Evolutionary conservation across 108 stramenopile species (phyloP).

Genomic region (Thalassiosira profunda): DNA sequence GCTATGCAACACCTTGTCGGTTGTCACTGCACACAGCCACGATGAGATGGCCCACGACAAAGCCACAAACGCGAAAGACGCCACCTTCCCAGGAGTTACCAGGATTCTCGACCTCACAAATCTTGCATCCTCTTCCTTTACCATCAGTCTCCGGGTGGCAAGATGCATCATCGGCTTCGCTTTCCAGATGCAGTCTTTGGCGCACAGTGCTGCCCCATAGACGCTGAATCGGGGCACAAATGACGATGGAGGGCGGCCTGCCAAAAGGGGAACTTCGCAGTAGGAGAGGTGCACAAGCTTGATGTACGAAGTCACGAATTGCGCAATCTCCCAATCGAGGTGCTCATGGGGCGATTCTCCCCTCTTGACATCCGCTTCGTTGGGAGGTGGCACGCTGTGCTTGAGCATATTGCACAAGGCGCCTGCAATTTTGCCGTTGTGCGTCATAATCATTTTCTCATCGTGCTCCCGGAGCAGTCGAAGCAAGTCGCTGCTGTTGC

Average conservation of each 20-base stretch:
- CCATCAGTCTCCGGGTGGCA: neutral
- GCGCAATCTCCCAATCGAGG: neutral
- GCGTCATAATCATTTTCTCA: neutral
- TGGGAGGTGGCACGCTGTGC: neutral
- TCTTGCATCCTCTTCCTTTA: neutral
- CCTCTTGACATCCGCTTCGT: neutral
- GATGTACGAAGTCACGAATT: neutral
- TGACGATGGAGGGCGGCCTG: neutral
- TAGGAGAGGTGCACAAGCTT: neutral
- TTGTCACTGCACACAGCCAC: neutral
- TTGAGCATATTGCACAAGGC: neutral
- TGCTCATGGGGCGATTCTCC: slow-evolving; percentile 1
- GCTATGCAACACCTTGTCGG: neutral
- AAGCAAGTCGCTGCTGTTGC: neutral
- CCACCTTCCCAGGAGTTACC: neutral
- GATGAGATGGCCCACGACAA: neutral
- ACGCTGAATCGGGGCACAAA: neutral
- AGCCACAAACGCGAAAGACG: neutral
- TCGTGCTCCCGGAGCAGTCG: neutral
- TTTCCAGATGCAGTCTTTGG: neutral
- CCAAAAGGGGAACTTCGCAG: neutral
- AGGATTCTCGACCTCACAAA: neutral
- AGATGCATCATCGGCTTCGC: neutral
- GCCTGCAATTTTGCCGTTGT: neutral
- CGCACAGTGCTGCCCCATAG: neutral